Base-by-base conservation (phyloP, 2,329 filamentous ascomycete genomes). In the Colletotrichum sp. region DNA sequence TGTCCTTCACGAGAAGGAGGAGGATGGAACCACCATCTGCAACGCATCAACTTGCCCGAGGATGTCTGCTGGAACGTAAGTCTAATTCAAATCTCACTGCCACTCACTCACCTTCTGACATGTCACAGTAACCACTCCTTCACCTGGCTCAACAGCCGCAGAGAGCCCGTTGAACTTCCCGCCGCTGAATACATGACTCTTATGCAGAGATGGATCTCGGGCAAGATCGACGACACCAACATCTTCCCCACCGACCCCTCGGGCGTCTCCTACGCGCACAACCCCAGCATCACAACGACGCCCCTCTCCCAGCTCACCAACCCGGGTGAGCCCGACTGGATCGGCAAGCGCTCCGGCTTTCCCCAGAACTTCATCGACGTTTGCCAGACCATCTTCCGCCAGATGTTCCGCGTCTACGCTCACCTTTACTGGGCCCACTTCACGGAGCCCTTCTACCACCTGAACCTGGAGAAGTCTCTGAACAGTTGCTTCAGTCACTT, bases 361-460 rank as follows among this genome's bases (percentile, higher is more conserved):
- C 97, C 97, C 4, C 92, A 94, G 78, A 95, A 95, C 79, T 99
- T 98, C 85, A 90, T 96, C 80, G 92, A 94, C 77, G 96, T 98
- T 80, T 97, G 96, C 88, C 96, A 98, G 88, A 94, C 94, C 79
- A 97, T 98, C 81, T 96, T 98, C 88, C 94, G 96, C 81, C 97
- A 98, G 87, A 99, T 99, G 94, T 99, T 99, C 90, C 95, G 97
- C 76, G 96, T 98, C 80, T 99, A 99, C 83, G 94, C 97, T 64
- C 97, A 99, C 86, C 92, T 99, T 77, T 99, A 99, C 89, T 98
- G 98, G 91, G 95, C 96, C 73, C 97, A 99, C 86, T 99, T 95
- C 85, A 88, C 93, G 76, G 94, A 95, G 79, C 94, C 94, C 7
- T 95, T 96, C 85, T 96, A 95, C 86, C 93, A 96, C 84, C 90